Percentiles rank a stretch among this genome's conserved stretches.
Evolutionary conservation across 1,284 basidiomycete genomes (phyloP).

Genomic region (Naganishia albida): DNA sequence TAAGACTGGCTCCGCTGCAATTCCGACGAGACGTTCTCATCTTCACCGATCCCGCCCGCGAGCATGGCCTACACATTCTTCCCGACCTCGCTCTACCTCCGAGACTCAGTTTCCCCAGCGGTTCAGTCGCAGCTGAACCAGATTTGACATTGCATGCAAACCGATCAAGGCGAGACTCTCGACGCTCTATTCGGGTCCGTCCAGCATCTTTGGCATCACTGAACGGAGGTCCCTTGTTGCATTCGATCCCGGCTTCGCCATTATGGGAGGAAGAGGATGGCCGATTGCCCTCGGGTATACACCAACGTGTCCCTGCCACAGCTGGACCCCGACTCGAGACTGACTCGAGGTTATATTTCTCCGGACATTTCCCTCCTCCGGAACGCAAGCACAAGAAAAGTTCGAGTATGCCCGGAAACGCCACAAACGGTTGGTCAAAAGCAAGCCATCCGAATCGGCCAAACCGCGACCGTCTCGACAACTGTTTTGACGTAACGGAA

Average conservation of each 20-base stretch:
- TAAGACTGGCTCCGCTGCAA: conserved; percentile 12
- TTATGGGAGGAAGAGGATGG: not conserved
- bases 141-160: not conserved
- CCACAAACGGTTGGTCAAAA: not conserved
- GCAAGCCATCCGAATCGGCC: not conserved
- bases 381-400: conserved; percentile 19
- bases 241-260: conserved; percentile 17
- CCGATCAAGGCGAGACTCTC: not conserved
- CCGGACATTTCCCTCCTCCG: not conserved
- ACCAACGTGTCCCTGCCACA: not conserved
- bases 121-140: not conserved
- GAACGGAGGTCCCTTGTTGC: conserved; percentile 17
- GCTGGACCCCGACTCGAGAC: not conserved
- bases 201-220: conserved; percentile 20
- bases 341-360: too few relatives aligned
- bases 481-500: not conserved
- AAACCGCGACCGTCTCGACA: not conserved
- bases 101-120: conserved; percentile 10
- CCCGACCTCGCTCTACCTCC: conserved; percentile 3
- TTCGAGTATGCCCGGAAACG: conserved; percentile 11
- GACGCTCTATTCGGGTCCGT: not conserved
- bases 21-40: conserved; percentile 33
- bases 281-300: not conserved
- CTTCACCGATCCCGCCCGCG: conserved; percentile 23
- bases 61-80: not conserved